Conservation (phyloP, 192 early-diverging fungal species). For the Lobosporangium transversale region DNA sequence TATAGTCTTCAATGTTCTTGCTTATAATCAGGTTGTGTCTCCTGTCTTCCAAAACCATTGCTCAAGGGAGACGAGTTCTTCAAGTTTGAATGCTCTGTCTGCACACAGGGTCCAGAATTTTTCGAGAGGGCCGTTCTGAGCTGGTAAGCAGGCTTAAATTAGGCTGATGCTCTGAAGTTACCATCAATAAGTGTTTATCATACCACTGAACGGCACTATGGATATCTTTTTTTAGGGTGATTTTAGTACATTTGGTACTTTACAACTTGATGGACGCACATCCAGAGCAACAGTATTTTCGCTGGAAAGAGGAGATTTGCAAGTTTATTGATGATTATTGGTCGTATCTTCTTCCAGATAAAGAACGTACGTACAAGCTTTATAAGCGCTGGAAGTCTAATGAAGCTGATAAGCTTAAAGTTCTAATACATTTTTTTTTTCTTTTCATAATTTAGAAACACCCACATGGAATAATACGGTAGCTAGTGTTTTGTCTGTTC, state of each 20-base stretch:
- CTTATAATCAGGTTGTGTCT: constrained; percentile 66
- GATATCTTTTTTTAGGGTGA: constrained; percentile 52
- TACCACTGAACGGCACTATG: no score
- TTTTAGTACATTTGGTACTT: constrained; percentile 77
- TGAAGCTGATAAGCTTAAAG: no score
- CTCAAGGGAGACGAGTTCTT: constrained; percentile 80
- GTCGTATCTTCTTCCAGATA: constrained; percentile 75
- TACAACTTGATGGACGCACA: constrained; percentile 75
- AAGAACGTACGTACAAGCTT: constrained; percentile 68
- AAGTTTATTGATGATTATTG: constrained; percentile 79
- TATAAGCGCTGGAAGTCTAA: no score
- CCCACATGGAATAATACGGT: constrained; percentile 90
- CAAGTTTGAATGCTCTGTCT: constrained; percentile 80
- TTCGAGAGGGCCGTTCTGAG: constrained; percentile 76
- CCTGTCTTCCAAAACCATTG: constrained; percentile 63
- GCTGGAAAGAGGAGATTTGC: constrained; percentile 86
- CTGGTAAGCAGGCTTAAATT: constrained; percentile 57
- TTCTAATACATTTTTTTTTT: no score
- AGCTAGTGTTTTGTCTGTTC: constrained; percentile 83
- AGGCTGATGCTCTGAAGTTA: no score
- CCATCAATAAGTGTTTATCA: no score
- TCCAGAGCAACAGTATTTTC: constrained; percentile 74
- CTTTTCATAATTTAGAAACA: constrained; percentile 58
- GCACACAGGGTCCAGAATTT: constrained; percentile 67
- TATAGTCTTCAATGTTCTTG: background rate